Base-by-base conservation (phyloP, 2,329 filamentous ascomycete genomes). In the Aschersonia sp. region DNA sequence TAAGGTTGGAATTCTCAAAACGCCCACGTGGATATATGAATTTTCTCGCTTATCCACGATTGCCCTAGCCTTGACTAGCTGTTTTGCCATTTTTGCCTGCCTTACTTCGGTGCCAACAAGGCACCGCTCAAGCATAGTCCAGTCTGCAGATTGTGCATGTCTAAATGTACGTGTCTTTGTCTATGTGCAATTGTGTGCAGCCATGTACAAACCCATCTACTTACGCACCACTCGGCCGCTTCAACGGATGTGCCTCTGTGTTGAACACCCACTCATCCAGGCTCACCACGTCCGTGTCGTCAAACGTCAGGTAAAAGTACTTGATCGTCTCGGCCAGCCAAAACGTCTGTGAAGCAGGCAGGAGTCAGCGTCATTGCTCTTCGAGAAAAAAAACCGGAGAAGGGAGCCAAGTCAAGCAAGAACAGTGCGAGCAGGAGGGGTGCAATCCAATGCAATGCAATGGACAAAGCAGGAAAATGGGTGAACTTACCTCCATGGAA, bases 321-420 rank as follows among this genome's bases (percentile, higher is more conserved):
- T 88, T 89, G 54, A 86, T 63, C 41, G 83, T 89, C 68, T 89
- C 84, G 3, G 80, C 80, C 55, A 85, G 69, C 81, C 84, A 89
- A 58, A 86, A 87, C 47, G 71, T 74, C 68, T 72, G 45, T 28
- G 10, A 5, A 30, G 10, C 47, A 28, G 48, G 49, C 44, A 45
- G 28, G 40, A 9, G 6, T 28, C 10, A 35, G n/a, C 10, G 6
- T 20, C 3, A 5, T 30, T n/a, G 20, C 9, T 9, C 10, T 4
- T 32, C 5, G 30, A 29, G 35, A 9, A 29, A 43, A 4, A 2
- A 38, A 4, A 12, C 7, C 2, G 35, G 12, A 38, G 4, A 12
- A 3, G 35, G 35, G 12, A 38, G 35, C 7, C 1, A 12, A 38
- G 12, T 7, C 7, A 10, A 10, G 32, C 5, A 10, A 38, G 35